Conservation (phyloP, 139 green algal species). For the Penium margaritaceum region DNA sequence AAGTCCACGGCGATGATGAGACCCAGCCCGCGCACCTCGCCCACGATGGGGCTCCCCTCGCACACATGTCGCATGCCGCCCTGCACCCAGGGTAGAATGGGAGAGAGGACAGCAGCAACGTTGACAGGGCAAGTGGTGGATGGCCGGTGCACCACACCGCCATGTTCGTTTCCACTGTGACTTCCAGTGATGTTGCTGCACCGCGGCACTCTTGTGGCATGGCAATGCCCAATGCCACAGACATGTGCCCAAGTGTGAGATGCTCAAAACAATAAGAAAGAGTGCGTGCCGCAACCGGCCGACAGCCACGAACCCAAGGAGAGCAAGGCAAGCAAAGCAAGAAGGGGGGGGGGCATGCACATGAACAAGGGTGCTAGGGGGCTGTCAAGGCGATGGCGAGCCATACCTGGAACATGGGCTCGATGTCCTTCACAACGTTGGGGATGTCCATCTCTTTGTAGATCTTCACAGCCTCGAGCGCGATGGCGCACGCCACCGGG, state of each 20-base stretch:
- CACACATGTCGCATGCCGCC: slow-evolving; percentile 3
- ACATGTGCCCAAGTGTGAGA: background rate
- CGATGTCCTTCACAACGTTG: background rate
- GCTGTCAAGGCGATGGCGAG: too few species aligned
- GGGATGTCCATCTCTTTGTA: slow-evolving; percentile 42
- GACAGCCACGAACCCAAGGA: too few species aligned
- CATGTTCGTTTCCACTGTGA: too few species aligned
- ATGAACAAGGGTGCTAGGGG: too few species aligned
- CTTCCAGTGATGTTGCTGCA: background rate
- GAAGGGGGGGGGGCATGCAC: too few species aligned
- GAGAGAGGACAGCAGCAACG: background rate
- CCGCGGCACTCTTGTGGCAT: background rate
- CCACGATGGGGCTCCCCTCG: slow-evolving; percentile 21
- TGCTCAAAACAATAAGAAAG: background rate
- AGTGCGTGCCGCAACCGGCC: background rate
- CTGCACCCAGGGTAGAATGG: background rate
- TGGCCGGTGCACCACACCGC: background rate
- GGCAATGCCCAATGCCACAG: background rate
- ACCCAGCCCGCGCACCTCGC: slow-evolving; percentile 35
- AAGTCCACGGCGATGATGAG: slow-evolving; percentile 46
- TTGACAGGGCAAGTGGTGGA: background rate
- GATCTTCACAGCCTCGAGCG: slow-evolving; percentile 42
- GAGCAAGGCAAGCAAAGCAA: too few species aligned
- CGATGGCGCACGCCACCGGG: slow-evolving; percentile 47
- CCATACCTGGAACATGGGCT: slow-evolving; percentile 25